Base-by-base conservation (phyloP, 305 asterid species). In the Solanum hybrid region DNA sequence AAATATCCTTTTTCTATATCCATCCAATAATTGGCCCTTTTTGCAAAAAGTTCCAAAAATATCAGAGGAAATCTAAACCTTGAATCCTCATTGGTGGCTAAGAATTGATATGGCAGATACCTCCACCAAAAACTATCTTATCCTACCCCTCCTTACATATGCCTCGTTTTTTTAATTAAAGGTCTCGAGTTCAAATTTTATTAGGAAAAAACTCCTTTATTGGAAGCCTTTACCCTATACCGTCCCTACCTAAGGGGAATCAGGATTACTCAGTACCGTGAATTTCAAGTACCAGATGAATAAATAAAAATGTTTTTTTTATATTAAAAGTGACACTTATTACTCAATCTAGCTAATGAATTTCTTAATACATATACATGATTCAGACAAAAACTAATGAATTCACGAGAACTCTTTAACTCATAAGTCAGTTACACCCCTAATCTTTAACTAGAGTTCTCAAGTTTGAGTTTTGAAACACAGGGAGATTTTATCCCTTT, bases 41-140 rank as follows among this genome's bases (percentile, higher is more conserved):
- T 13, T 80, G 31, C 16, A 83, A 35, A 83, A 84, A 3, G 29
- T 31, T 28, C 40, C 2, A 77, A 83, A 57, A 86, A 88, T 91
- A 91, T 89, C 90, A 89, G 13, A 93, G 90, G 94, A 95, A 95
- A 96, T 97, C 98, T 29, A 85, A 92, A 89, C 92, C 94, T 91
- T 93, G 92, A 90, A 86, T 33, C 75, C 89, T 95, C 88, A 96
- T 97, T 97, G 98, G 99, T 88, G 90, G 87, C 87, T 69, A 86
- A 8, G 77, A 40, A 74, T 92, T 93, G 92, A 94, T 6, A 89
- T 93, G 95, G 94, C 93, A 94, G 61, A 71, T 89, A 92, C 89
- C 33, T 92, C 94, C 94, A 93, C 85, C 69, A 31, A 90, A 71
- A 88, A 91, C 91, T 92, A 97, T 96, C 98, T 95, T 96, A 96